Conservation (phyloP, 768 basidiomycete genomes). For the Boletus coccyginus region DNA sequence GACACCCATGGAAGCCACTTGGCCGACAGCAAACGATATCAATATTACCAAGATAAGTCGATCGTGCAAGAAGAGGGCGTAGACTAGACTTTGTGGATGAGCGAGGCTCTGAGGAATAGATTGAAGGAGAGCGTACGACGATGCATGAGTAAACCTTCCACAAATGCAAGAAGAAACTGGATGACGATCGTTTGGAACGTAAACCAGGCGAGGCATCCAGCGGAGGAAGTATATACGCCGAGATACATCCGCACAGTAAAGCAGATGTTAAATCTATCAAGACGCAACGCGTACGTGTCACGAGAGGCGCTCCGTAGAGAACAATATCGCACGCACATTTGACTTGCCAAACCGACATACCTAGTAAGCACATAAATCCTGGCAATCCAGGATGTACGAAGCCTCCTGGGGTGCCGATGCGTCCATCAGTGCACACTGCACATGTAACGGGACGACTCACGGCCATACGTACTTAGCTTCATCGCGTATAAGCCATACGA, state of each 20-base stretch:
- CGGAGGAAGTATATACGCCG: neutral
- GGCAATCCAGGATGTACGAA: constrained; percentile 6
- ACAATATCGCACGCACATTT: constrained; percentile 13
- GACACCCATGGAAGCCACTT: constrained; percentile 14
- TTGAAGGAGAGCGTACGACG: constrained; percentile 10
- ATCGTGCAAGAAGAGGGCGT: constrained; percentile 13
- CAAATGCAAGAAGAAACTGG: constrained; percentile 12
- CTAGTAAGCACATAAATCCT: constrained; percentile 10
- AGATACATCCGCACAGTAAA: constrained; percentile 21
- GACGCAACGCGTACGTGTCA: neutral
- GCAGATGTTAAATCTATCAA: constrained; percentile 19
- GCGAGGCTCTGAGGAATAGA: neutral
- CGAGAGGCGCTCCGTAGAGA: neutral
- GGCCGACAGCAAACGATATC: constrained; percentile 1
- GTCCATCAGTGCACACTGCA: neutral
- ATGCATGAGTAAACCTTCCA: constrained; percentile 14
- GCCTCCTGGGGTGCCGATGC: neutral
- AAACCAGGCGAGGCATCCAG: constrained; percentile 18
- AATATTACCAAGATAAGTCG: constrained; percentile 8
- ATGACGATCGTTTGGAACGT: constrained; percentile 11
- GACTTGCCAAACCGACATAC: constrained; percentile 15
- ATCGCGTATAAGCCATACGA: constrained; percentile 1
- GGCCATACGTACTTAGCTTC: constrained; percentile 19
- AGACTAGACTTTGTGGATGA: constrained; percentile 9
- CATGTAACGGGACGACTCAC: constrained; percentile 3